Conservation (phyloP, 495 filamentous ascomycete species). For the Trichoderma reesei region DNA sequence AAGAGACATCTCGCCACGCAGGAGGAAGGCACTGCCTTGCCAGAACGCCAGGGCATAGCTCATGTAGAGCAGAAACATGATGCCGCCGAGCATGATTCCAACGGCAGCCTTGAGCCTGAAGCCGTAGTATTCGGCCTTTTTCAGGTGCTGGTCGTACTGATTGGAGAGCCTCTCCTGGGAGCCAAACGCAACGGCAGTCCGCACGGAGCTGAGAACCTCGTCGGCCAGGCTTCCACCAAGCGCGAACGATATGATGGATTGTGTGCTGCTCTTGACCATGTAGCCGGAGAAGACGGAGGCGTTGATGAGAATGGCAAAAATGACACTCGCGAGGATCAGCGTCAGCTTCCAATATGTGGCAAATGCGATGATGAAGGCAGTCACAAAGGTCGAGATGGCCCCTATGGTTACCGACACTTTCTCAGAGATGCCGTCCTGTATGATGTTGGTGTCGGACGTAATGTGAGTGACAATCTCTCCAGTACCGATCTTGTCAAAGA, state of each 20-base stretch:
- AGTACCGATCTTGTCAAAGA: constrained; percentile 29
- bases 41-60: constrained; percentile 77
- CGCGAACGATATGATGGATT: constrained; percentile 55
- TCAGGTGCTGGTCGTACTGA: constrained; percentile 59
- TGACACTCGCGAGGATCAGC: constrained; percentile 58
- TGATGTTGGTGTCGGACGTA: constrained; percentile 28
- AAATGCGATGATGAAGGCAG: constrained; percentile 66
- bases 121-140: constrained; percentile 55
- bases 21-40: constrained; percentile 64
- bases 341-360: constrained; percentile 63
- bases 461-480: constrained; percentile 30
- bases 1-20: constrained; percentile 41
- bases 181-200: constrained; percentile 70
- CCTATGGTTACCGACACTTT: constrained; percentile 60
- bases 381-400: constrained; percentile 58
- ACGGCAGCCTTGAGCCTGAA: constrained; percentile 53
- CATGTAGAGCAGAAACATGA: constrained; percentile 64
- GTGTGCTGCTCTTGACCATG: constrained; percentile 58
- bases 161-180: constrained; percentile 71
- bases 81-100: constrained; percentile 57
- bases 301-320: constrained; percentile 48
- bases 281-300: constrained; percentile 52
- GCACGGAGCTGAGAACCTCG: constrained; percentile 70
- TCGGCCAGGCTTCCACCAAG: constrained; percentile 67
- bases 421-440: constrained; percentile 68